Conservation (phyloP, 106 monocot genomes). For the Hemerocallis citrina region DNA sequence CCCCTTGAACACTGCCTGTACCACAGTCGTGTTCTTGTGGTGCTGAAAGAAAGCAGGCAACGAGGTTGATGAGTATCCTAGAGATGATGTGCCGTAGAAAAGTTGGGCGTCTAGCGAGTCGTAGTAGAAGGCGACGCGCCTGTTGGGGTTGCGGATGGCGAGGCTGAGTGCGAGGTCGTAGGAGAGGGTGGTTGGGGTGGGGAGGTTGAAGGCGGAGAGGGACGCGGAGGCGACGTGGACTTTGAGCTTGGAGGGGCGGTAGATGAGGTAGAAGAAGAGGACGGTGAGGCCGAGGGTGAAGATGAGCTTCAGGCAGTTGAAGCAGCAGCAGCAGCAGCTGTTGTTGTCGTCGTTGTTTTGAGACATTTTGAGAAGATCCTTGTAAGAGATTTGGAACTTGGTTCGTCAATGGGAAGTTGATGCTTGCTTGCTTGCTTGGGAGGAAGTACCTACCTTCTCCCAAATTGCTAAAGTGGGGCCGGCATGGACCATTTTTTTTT, state of each 20-base stretch:
- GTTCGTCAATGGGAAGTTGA: too few species aligned
- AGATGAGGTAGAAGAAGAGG: slow-evolving; percentile 55
- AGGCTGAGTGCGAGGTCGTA: slow-evolving; percentile 57
- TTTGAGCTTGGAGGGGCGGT: slow-evolving; percentile 37
- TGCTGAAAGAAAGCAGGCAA: slow-evolving; percentile 53
- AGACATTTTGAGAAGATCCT: too few species aligned
- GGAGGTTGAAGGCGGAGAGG: slow-evolving; percentile 42
- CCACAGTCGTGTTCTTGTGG: slow-evolving; percentile 40
- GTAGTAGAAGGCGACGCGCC: slow-evolving; percentile 54
- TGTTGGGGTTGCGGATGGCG: slow-evolving; percentile 70
- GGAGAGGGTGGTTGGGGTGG: slow-evolving; percentile 10
- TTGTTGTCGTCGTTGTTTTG: slow-evolving; percentile 4
- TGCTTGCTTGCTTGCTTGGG: too few species aligned
- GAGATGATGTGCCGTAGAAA: slow-evolving; percentile 30
- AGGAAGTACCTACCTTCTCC: too few species aligned
- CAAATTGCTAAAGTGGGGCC: too few species aligned
- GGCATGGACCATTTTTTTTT: too few species aligned
- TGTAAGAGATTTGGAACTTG: too few species aligned
- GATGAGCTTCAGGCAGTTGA: slow-evolving; percentile 25
- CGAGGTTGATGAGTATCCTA: slow-evolving; percentile 9
- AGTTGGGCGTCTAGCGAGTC: slow-evolving; percentile 38
- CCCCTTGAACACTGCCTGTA: slow-evolving; percentile 30
- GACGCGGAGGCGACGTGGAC: slow-evolving; percentile 33
- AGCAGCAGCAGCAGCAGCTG: slow-evolving; percentile 16
- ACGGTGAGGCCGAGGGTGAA: slow-evolving; percentile 37